phyloP scores from a whole-genome alignment of 2,329 filamentous ascomycete species.

The Xylariaceae sp. region DNA sequence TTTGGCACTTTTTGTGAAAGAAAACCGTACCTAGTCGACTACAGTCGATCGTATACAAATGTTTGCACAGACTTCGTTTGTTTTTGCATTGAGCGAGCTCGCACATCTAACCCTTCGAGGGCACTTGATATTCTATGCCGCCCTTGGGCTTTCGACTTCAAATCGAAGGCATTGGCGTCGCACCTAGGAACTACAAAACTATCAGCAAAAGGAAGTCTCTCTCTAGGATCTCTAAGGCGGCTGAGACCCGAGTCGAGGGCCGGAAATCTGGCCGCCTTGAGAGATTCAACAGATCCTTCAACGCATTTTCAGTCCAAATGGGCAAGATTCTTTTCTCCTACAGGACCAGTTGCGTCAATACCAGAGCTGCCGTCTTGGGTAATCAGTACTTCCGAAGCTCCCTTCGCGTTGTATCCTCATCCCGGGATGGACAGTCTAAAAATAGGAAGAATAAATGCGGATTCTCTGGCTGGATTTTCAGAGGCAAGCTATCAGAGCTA shows the following conservation, averaged over 20 bases:
- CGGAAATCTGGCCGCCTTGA: too few relatives aligned
- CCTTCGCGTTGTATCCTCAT: slow-evolving; percentile 2
- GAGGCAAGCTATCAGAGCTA: too few relatives aligned
- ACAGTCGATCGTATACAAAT: slow-evolving; percentile 5
- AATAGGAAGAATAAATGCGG: slow-evolving; percentile 9
- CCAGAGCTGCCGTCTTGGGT: slow-evolving; percentile 10
- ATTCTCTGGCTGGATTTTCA: slow-evolving; percentile 16
- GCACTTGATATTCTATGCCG: slow-evolving; percentile 24
- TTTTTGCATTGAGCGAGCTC: neutral
- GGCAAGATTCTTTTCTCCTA: neutral
- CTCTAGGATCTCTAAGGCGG: too few relatives aligned
- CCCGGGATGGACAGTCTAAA: neutral
- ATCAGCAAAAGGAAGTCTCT: neutral
- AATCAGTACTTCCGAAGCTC: neutral
- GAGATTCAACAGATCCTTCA: neutral
- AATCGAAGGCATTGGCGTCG: neutral
- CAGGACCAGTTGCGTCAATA: too few relatives aligned
- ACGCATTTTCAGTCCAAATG: neutral
- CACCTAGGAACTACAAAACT: neutral
- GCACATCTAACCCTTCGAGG: neutral
- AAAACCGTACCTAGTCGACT: slow-evolving; percentile 10
- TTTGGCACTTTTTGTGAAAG: neutral
- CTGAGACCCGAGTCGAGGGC: too few relatives aligned
- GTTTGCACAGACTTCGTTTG: slow-evolving; percentile 3
- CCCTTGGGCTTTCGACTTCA: slow-evolving; percentile 13